These are phyloP conservation scores for Solanum aculeatissimum DNA, from an alignment of 305 asterid species.

Conservation along the genomic window DNA sequence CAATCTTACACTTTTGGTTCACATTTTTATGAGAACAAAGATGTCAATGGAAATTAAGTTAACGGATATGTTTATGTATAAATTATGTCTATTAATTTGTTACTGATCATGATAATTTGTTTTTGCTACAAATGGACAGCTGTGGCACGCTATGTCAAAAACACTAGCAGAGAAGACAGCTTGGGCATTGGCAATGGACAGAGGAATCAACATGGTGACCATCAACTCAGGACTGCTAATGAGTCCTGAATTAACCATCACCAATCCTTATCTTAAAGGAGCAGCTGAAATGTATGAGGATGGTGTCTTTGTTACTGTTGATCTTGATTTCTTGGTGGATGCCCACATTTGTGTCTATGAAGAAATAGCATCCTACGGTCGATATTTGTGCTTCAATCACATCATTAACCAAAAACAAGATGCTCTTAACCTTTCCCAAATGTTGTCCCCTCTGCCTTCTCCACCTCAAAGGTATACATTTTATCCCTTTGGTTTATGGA, in stretches of 20 bases:
- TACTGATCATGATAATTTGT: neutral
- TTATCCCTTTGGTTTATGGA: neutral
- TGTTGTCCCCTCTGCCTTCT: slow-evolving; percentile 24
- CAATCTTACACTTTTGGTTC: no score
- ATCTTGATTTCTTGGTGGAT: slow-evolving; percentile 59
- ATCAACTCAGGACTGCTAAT: slow-evolving; percentile 60
- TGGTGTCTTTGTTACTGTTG: slow-evolving; percentile 76
- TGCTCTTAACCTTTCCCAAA: slow-evolving; percentile 42
- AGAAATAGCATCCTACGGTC: slow-evolving; percentile 66
- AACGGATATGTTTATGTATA: no score
- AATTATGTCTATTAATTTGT: no score
- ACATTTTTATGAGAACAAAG: no score
- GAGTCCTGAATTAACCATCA: slow-evolving; percentile 46
- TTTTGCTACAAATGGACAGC: slow-evolving; percentile 13
- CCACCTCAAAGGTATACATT: slow-evolving; percentile 19
- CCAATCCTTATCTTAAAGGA: slow-evolving; percentile 73
- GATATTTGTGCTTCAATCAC: slow-evolving; percentile 70
- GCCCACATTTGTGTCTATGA: slow-evolving; percentile 81
- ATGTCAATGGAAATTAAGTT: no score
- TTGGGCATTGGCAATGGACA: slow-evolving; percentile 89
- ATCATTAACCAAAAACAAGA: slow-evolving; percentile 42
- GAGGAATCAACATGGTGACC: slow-evolving; percentile 74
- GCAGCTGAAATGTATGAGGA: slow-evolving; percentile 81
- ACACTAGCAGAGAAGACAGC: slow-evolving; percentile 84
- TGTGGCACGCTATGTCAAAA: slow-evolving; percentile 83